Conservation (phyloP, 495 filamentous ascomycete species). For the Podospora pseudocomata region DNA sequence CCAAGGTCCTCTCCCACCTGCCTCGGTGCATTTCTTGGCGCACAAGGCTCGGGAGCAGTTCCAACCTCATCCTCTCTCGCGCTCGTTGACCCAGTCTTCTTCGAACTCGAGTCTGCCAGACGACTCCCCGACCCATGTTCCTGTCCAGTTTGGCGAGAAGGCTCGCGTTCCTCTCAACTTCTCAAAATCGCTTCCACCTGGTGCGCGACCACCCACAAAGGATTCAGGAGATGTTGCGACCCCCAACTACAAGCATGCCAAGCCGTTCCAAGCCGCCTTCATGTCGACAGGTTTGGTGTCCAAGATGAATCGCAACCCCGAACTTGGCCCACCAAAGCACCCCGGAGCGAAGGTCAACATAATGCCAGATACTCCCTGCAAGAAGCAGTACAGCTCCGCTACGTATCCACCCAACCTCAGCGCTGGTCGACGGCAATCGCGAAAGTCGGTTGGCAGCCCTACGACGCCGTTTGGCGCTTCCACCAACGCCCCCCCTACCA, state of each 20-base stretch:
- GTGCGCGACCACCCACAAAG: slow-evolving; percentile 48
- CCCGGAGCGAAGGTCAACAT: slow-evolving; percentile 21
- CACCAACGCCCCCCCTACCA: slow-evolving; percentile 34
- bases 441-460: slow-evolving; percentile 40
- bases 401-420: slow-evolving; percentile 57
- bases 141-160: slow-evolving; percentile 50
- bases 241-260: slow-evolving; percentile 78
- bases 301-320: slow-evolving; percentile 63
- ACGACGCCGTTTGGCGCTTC: slow-evolving; percentile 61
- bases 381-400: slow-evolving; percentile 67
- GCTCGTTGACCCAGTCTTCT: slow-evolving; percentile 78
- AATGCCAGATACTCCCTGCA: slow-evolving; percentile 95
- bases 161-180: slow-evolving; percentile 56
- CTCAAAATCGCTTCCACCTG: slow-evolving; percentile 71
- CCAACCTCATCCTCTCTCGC: slow-evolving; percentile 80
- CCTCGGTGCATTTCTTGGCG: slow-evolving; percentile 49
- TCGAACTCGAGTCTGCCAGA: slow-evolving; percentile 72
- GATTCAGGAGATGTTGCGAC: slow-evolving; percentile 65
- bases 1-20: slow-evolving; percentile 50
- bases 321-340: slow-evolving; percentile 56
- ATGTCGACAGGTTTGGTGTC: slow-evolving; percentile 93
- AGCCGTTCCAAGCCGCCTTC: slow-evolving; percentile 81
- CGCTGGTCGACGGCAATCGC: slow-evolving; percentile 44
- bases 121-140: slow-evolving; percentile 69
- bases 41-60: slow-evolving; percentile 34